Conservation (phyloP, 2,329 filamentous ascomycete genomes). For the Chrysosporium queenslandicum region DNA sequence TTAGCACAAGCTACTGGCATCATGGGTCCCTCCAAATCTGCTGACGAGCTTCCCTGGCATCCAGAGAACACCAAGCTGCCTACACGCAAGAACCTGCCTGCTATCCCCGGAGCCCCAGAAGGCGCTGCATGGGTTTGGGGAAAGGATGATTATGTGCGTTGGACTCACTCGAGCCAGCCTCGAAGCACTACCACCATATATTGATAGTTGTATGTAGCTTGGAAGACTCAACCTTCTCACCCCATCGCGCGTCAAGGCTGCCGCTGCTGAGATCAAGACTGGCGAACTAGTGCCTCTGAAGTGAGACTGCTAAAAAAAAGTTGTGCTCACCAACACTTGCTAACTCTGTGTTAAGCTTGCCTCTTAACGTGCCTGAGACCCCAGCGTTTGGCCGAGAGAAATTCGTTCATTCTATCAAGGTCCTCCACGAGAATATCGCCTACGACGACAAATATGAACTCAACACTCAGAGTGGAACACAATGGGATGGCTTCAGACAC, state of each 20-base stretch:
- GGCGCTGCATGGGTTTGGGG: conserved; percentile 54
- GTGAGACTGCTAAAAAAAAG: conserved; percentile 24
- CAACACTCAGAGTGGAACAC: conserved; percentile 42
- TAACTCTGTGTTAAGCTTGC: conserved; percentile 33
- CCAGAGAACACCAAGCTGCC: conserved; percentile 46
- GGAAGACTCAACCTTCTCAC: conserved; percentile 48
- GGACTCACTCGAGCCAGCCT: background rate
- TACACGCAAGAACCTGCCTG: conserved; percentile 43
- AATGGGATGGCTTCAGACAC: conserved; percentile 45
- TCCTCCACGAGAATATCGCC: conserved; percentile 26
- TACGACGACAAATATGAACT: conserved; percentile 40
- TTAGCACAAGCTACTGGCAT: conserved; percentile 14
- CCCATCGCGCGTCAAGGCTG: conserved; percentile 44
- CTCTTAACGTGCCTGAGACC: conserved; percentile 43
- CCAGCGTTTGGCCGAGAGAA: conserved; percentile 45
- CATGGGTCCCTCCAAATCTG: conserved; percentile 18
- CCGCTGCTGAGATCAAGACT: conserved; percentile 44
- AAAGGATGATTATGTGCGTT: conserved; percentile 42
- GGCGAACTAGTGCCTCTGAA: conserved; percentile 49
- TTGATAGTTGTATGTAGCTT: conserved; percentile 18
- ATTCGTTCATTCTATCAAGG: conserved; percentile 48
- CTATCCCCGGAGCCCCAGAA: conserved; percentile 43
- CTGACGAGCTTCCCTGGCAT: conserved; percentile 42
- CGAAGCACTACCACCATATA: background rate
- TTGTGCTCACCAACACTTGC: background rate